Evolutionary conservation across 2,329 filamentous ascomycete species (phyloP), one percentile per base, ranked within the genome.

Genomic region (Pseudocercospora eumusae): DNA sequence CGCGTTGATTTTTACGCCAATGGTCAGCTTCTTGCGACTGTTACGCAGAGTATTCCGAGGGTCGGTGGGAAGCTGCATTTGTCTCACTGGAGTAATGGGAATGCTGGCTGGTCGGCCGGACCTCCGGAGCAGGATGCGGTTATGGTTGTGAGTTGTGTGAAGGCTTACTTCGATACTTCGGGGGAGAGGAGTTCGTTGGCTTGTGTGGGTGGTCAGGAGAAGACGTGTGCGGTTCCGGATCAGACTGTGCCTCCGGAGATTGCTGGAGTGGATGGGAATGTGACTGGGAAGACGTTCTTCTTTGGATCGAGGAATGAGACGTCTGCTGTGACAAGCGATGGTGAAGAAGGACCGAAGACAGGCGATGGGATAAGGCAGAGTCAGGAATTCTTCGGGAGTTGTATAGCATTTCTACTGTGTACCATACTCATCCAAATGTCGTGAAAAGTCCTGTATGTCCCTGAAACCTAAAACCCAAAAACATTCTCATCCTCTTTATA

Each of bases 51-150:
- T 25, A 62, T 74, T 2, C 90, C 90, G 0, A 79, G 78, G 1
- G 76, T 79, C 9, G 77, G 86, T 0, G 90, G 90, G 1, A 84
- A 88, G 71, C 73, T 93, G 45, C 84, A 90, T 56, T 76, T 93
- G 59, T 88, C 87, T 69, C 90, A 93, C 74, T 84, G 90, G 90
- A 91, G 88, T 73, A 93, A 92, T 68, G 90, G 90, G 33, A 88
- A 92, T 71, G 72, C 80, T 5, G 71, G 79, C 1, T 93, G 90
- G 90, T 89, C 87, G 44, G 86, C 81, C 11, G 90, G 90, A 0
- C 90, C 90, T 2, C 90, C 90, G 0, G 66, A 68, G 0, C 65
- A 79, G 33, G 87, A 92, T 69, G 85, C 89, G 0, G 76, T 82
- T 18, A 79, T 91, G 68, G 84, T 82, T 6, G 81, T 93, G 23